Evolutionary conservation across 257 asterid species (phyloP).

Genomic region (Linderniella brevidens): DNA sequence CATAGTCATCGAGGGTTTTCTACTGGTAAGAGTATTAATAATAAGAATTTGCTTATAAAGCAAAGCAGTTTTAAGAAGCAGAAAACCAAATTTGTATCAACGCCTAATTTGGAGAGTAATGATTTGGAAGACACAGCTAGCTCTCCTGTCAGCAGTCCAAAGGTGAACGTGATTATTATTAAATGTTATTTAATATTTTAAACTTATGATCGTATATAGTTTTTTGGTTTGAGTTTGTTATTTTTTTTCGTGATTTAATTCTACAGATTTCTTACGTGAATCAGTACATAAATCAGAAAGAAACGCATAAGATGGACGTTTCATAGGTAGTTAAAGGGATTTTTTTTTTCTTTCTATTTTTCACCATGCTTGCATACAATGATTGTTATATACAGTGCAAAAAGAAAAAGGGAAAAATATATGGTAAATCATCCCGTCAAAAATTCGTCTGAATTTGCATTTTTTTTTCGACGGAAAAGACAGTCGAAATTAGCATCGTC

Average conservation of each 20-base stretch:
- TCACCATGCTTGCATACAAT: neutral
- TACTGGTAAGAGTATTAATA: slow-evolving; percentile 7
- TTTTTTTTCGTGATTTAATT: neutral
- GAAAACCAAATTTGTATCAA: slow-evolving; percentile 16
- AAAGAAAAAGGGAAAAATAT: no score
- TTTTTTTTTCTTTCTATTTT: neutral
- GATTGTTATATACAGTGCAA: no score
- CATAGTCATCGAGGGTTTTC: slow-evolving; percentile 9
- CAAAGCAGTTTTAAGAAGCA: slow-evolving; percentile 29
- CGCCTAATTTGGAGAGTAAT: slow-evolving; percentile 7
- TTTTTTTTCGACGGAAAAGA: no score
- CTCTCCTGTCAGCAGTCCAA: slow-evolving; percentile 67
- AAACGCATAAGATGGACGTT: slow-evolving; percentile 10
- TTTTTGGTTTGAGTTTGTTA: neutral
- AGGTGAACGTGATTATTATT: slow-evolving; percentile 12
- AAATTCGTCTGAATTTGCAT: no score
- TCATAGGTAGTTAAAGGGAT: slow-evolving; percentile 13
- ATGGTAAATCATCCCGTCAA: no score
- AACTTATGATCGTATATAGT: neutral
- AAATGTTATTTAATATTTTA: neutral
- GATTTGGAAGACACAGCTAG: slow-evolving; percentile 75
- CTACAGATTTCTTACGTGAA: slow-evolving; percentile 23
- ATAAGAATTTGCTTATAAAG: neutral
- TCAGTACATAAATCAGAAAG: slow-evolving; percentile 16
- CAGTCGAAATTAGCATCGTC: no score